phyloP scores from a whole-genome alignment of 371 early-diverging fungal species.

The Lichtheimia ramosa region DNA sequence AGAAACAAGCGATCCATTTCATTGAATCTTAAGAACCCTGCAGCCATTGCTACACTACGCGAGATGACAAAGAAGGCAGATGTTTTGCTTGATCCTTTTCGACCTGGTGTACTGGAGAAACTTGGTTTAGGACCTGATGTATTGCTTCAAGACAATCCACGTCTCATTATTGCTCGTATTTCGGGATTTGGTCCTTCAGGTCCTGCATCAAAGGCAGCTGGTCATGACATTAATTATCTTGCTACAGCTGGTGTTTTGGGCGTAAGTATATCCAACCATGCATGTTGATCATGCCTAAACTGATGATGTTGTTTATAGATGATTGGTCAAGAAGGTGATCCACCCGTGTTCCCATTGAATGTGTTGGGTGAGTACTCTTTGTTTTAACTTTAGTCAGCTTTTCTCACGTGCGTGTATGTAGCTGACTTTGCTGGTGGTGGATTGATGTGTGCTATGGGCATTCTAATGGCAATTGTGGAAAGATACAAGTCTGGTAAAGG shows the following conservation, averaged over 20 bases:
- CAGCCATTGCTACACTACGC: slow-evolving; percentile 47
- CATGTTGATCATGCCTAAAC: background rate
- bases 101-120: slow-evolving; percentile 76
- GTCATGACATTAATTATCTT: slow-evolving; percentile 80
- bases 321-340: slow-evolving; percentile 57
- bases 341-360: slow-evolving; percentile 68
- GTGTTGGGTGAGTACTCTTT: slow-evolving; percentile 26
- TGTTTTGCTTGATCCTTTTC: slow-evolving; percentile 76
- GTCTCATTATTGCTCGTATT: slow-evolving; percentile 65
- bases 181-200: slow-evolving; percentile 76
- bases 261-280: slow-evolving; percentile 28
- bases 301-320: slow-evolving; percentile 33
- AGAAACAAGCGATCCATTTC: slow-evolving; percentile 73
- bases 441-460: slow-evolving; percentile 68
- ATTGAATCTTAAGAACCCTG: slow-evolving; percentile 60
- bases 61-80: slow-evolving; percentile 56
- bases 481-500: slow-evolving; percentile 66
- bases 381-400: background rate
- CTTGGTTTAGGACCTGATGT: slow-evolving; percentile 71
- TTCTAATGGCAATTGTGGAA: slow-evolving; percentile 68
- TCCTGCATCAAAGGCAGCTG: slow-evolving; percentile 59
- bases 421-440: slow-evolving; percentile 83
- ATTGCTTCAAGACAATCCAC: slow-evolving; percentile 54
- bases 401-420: slow-evolving; percentile 16
- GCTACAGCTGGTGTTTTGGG: slow-evolving; percentile 69